Conservation (phyloP, 768 basidiomycete species). For the Sarcodon aspratus region DNA sequence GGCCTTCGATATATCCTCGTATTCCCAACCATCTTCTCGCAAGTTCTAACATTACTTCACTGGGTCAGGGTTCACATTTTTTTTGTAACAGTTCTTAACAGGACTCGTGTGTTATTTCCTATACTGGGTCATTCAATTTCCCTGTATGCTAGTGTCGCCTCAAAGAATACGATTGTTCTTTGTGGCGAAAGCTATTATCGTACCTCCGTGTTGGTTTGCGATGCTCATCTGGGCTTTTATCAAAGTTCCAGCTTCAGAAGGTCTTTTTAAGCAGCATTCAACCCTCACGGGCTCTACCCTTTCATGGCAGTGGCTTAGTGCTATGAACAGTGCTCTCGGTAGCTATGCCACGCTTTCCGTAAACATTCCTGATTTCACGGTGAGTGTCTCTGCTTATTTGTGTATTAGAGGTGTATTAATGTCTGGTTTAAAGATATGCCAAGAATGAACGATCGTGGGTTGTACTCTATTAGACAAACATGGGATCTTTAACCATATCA, state of each 20-base stretch:
- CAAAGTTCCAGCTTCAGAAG: slow-evolving; percentile 41
- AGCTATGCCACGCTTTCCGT: too few species aligned
- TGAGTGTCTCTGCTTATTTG: too few species aligned
- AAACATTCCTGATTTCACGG: too few species aligned
- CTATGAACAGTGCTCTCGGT: too few species aligned
- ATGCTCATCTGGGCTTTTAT: too few species aligned
- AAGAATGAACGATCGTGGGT: slow-evolving; percentile 50
- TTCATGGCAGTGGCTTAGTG: too few species aligned
- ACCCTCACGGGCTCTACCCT: slow-evolving; percentile 43
- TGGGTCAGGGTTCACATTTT: slow-evolving; percentile 24
- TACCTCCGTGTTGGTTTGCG: too few species aligned
- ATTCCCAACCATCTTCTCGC: slow-evolving; percentile 54
- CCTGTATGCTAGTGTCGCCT: slow-evolving; percentile 67
- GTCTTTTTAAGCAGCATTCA: slow-evolving; percentile 43
- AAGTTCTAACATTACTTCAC: slow-evolving; percentile 49
- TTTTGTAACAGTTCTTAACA: slow-evolving; percentile 12
- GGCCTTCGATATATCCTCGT: slow-evolving; percentile 50
- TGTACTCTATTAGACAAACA: too few species aligned
- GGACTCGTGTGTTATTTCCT: slow-evolving; percentile 67
- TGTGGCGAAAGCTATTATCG: slow-evolving; percentile 43
- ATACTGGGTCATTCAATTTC: slow-evolving; percentile 70
- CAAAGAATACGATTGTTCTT: slow-evolving; percentile 72
- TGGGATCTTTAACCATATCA: too few species aligned
- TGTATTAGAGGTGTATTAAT: background rate
- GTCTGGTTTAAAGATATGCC: slow-evolving; percentile 50